These are phyloP conservation scores for Calonectria leucothoes DNA, from an alignment of 2,329 filamentous ascomycete species.

Conservation along the genomic window DNA sequence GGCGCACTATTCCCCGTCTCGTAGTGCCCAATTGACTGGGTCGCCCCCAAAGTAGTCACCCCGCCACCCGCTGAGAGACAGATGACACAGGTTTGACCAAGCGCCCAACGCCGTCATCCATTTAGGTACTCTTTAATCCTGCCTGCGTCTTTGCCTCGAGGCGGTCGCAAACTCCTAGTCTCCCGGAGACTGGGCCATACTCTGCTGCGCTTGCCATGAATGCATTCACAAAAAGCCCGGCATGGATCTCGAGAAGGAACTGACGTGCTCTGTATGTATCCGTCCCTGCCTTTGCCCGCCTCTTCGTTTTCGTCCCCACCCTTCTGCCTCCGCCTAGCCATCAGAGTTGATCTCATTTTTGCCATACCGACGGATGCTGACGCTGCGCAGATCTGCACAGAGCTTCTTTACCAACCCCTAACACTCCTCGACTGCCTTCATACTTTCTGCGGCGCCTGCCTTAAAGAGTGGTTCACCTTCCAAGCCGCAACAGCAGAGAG, in stretches of 20 bases:
- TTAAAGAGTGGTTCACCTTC: slow-evolving; percentile 95
- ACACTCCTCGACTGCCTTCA: slow-evolving; percentile 94
- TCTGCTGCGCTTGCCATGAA: slow-evolving; percentile 49
- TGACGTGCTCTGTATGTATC: slow-evolving; percentile 84
- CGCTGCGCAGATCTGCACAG: slow-evolving; percentile 85
- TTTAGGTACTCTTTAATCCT: slow-evolving; percentile 23
- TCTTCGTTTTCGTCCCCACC: slow-evolving; percentile 24
- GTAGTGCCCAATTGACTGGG: slow-evolving; percentile 2
- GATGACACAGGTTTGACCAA: slow-evolving; percentile 28
- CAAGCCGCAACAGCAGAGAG: slow-evolving; percentile 73
- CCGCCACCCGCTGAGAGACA: slow-evolving; percentile 36
- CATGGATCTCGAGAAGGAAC: slow-evolving; percentile 88
- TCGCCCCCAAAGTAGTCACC: slow-evolving; percentile 29
- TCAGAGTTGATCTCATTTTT: slow-evolving; percentile 15
- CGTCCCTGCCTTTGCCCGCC: not conserved
- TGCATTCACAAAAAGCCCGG: slow-evolving; percentile 64
- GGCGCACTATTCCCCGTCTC: slow-evolving; percentile 25
- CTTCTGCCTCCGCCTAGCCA: not conserved
- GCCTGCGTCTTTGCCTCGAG: slow-evolving; percentile 12
- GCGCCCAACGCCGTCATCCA: slow-evolving; percentile 29
- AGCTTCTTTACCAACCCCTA: slow-evolving; percentile 90
- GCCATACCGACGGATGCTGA: slow-evolving; percentile 25
- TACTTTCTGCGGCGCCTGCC: slow-evolving; percentile 94
- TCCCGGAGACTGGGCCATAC: slow-evolving; percentile 30
- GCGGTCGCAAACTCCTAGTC: slow-evolving; percentile 14